Conservation (phyloP, 1,284 basidiomycete genomes). For the Xanthoconium separans region DNA sequence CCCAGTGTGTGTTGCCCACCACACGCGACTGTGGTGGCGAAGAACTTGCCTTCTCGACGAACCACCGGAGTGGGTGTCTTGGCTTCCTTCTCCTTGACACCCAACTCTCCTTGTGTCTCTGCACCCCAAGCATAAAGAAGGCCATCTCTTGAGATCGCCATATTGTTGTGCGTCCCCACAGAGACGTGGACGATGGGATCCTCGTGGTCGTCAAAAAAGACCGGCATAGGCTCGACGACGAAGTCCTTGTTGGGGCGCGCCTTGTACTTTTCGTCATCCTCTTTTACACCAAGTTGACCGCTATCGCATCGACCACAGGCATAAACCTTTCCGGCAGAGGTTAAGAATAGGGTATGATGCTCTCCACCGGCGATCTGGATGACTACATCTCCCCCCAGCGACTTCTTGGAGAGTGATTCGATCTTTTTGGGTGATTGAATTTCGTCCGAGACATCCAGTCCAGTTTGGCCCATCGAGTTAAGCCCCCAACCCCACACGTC, state of each 20-base stretch:
- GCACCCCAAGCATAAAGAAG: slow-evolving; percentile 87
- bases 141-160: slow-evolving; percentile 77
- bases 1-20: slow-evolving; percentile 74
- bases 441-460: slow-evolving; percentile 47
- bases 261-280: slow-evolving; percentile 57
- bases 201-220: slow-evolving; percentile 61
- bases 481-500: slow-evolving; percentile 91
- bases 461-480: slow-evolving; percentile 76
- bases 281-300: slow-evolving; percentile 73
- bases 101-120: slow-evolving; percentile 72
- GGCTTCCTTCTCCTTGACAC: slow-evolving; percentile 58
- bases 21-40: slow-evolving; percentile 58
- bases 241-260: slow-evolving; percentile 53
- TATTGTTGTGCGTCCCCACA: slow-evolving; percentile 78
- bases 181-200: slow-evolving; percentile 78
- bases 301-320: slow-evolving; percentile 79
- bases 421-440: slow-evolving; percentile 74
- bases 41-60: slow-evolving; percentile 65
- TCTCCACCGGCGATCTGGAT: slow-evolving; percentile 76
- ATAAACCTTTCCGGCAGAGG: slow-evolving; percentile 80
- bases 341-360: slow-evolving; percentile 87
- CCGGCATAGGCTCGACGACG: slow-evolving; percentile 60
- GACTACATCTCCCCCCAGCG: slow-evolving; percentile 68
- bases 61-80: slow-evolving; percentile 63
- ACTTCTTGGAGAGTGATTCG: slow-evolving; percentile 59